A percentile compares a stretch with the other conserved stretches of the same genome.
phyloP scores from a whole-genome alignment of 2,329 filamentous ascomycete species.

The Cadophora sp. region DNA sequence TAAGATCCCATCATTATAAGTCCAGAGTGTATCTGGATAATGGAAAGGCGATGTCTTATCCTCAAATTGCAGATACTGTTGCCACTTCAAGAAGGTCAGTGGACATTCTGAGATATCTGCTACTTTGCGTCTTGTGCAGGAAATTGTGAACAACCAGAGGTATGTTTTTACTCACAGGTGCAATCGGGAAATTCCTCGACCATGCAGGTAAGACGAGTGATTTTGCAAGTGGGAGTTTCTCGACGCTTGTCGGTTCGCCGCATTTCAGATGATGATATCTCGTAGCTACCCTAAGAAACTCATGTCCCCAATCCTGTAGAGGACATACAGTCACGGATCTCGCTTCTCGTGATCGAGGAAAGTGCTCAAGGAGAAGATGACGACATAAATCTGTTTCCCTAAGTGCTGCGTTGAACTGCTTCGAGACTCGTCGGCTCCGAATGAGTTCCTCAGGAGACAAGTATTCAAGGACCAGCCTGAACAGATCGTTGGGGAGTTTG shows the following conservation, averaged over 20 bases:
- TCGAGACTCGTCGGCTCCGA: conserved; percentile 58
- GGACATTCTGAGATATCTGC: not conserved
- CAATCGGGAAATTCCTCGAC: conserved; percentile 47
- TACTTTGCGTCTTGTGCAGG: too few species aligned
- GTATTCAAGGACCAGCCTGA: conserved; percentile 58
- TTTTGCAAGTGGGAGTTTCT: conserved; percentile 52
- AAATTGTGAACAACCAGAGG: too few species aligned
- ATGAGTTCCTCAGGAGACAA: conserved; percentile 58
- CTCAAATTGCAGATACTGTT: conserved; percentile 51
- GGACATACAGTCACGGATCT: conserved; percentile 41
- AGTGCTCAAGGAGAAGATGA: conserved; percentile 56
- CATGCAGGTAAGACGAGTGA: conserved; percentile 41
- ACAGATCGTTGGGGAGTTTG: conserved; percentile 63
- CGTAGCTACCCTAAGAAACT: conserved; percentile 57
- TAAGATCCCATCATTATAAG: conserved; percentile 58
- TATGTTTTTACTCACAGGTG: conserved; percentile 41
- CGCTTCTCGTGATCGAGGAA: conserved; percentile 59
- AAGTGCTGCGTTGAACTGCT: conserved; percentile 56
- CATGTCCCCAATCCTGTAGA: conserved; percentile 46
- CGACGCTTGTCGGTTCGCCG: conserved; percentile 54
- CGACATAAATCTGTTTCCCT: conserved; percentile 53
- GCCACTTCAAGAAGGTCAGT: conserved; percentile 45
- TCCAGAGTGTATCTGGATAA: conserved; percentile 59
- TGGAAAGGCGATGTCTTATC: conserved; percentile 51
- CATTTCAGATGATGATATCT: conserved; percentile 60